Base-by-base conservation (phyloP, 768 basidiomycete genomes). In the Phanerochaete sordida region DNA sequence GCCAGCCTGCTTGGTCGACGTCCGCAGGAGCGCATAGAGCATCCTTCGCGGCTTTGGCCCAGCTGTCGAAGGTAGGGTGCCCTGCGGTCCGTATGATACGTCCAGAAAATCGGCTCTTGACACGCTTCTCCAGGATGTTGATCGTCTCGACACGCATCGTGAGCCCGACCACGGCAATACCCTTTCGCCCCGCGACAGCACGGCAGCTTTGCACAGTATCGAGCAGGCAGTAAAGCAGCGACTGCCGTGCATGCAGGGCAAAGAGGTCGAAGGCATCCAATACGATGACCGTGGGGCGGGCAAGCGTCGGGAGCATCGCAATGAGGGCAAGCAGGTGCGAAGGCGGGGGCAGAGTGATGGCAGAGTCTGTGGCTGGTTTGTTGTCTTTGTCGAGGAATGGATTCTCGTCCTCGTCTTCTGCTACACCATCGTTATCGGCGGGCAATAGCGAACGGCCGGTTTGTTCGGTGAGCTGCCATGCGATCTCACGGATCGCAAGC, bases 41-140 rank as follows among this genome's bases (percentile, higher is more conserved):
- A 1, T 66, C 68, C 62, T 76, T 79, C 48, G 83, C 76, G n/a
- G 85, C 70, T 8, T 67, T 70, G 13, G 83, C 69, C 79, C 87
- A 90, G 19, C 73, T 74, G 3, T 76, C 72, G 0, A 85, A 60
- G 9, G 74, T 75, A 4, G 75, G 67, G 1, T 87, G 85, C 15
- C 90, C 83, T 0, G 85, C 81, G 6, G 92, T 87, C 49, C 92
- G 84, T 58, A 95, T 79, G 66, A 93, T 91, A 57, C 97, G 81
- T 31, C 95, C 93, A 1, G 95, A 98, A 75, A 98, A 99, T 2
- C 97, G 85, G 64, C 94, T 97, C 74, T 98, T 97, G 52, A 99
- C 97, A 46, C 97, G 82, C 72, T 99, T 99, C 72, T 99, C 97
- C 19, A 99, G 79, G 2, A 91, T 74, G 63, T 91, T 90, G 60